Evolutionary conservation across 768 basidiomycete species (phyloP).

Genomic region (Lactarius sanguifluus): DNA sequence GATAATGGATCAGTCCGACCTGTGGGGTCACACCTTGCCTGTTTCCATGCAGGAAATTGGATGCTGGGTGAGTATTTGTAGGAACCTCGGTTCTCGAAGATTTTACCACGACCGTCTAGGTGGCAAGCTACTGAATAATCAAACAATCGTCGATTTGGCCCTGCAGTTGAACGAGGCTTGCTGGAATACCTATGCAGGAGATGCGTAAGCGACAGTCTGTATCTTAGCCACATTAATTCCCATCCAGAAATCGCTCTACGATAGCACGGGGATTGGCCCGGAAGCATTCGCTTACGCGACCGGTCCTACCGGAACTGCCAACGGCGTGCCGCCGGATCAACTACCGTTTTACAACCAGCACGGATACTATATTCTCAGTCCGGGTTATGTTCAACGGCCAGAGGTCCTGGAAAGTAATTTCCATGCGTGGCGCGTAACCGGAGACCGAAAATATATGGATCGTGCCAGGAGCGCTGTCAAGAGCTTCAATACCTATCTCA

Average conservation of each 20-base stretch:
- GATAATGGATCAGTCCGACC: slow-evolving; percentile 47
- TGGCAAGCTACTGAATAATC: slow-evolving; percentile 65
- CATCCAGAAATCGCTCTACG: neutral
- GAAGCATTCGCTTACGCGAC: slow-evolving; percentile 66
- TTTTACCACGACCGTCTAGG: slow-evolving; percentile 39
- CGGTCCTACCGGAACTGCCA: slow-evolving; percentile 51
- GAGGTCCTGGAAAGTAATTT: slow-evolving; percentile 82
- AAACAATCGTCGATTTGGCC: slow-evolving; percentile 63
- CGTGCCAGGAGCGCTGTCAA: slow-evolving; percentile 58
- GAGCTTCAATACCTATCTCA: slow-evolving; percentile 59
- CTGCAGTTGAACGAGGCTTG: slow-evolving; percentile 67
- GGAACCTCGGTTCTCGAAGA: neutral
- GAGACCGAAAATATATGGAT: slow-evolving; percentile 64
- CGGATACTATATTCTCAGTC: slow-evolving; percentile 61
- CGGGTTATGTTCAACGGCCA: slow-evolving; percentile 63
- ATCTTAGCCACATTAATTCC: neutral
- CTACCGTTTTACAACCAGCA: slow-evolving; percentile 55
- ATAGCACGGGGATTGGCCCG: slow-evolving; percentile 74
- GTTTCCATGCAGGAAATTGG: slow-evolving; percentile 78
- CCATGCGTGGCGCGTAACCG: slow-evolving; percentile 73
- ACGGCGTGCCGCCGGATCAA: slow-evolving; percentile 40
- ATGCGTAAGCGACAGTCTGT: slow-evolving; percentile 46
- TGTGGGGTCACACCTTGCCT: slow-evolving; percentile 70
- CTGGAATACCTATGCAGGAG: slow-evolving; percentile 78
- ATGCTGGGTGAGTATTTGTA: slow-evolving; percentile 49